phyloP scores from a whole-genome alignment of 192 early-diverging fungal species.

The Spizellomyces sp. region DNA sequence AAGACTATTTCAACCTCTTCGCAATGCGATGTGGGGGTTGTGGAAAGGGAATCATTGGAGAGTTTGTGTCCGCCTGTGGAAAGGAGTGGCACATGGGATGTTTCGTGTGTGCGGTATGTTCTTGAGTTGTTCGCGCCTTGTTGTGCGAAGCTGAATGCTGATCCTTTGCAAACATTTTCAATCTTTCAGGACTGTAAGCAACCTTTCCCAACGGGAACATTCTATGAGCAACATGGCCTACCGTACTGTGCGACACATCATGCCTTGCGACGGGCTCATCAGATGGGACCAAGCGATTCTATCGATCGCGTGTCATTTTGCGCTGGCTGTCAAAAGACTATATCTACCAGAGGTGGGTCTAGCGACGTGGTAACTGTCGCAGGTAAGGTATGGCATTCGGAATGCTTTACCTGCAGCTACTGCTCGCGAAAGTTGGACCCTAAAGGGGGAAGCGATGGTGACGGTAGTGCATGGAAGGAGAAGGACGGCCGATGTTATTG shows the following conservation, averaged over 20 bases:
- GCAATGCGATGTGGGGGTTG: constrained; percentile 43
- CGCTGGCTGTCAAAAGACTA: no score
- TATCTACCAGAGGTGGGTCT: no score
- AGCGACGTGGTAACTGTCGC: no score
- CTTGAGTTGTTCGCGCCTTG: neutral
- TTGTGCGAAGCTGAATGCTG: neutral
- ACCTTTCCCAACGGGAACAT: constrained; percentile 39
- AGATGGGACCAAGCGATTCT: no score
- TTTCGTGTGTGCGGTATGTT: constrained; percentile 43
- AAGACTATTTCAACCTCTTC: constrained; percentile 42
- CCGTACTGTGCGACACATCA: constrained; percentile 46
- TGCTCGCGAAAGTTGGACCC: no score
- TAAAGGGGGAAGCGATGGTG: no score
- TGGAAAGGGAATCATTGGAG: constrained; percentile 35
- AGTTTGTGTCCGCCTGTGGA: constrained; percentile 46
- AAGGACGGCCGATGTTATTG: no score
- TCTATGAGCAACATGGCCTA: constrained; percentile 41
- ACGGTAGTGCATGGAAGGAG: no score
- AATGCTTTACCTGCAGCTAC: no score
- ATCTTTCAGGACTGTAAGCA: constrained; percentile 37
- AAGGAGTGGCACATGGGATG: constrained; percentile 44
- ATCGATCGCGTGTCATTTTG: no score
- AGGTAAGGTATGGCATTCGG: no score
- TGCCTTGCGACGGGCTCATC: constrained; percentile 20
- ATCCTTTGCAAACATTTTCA: neutral